phyloP scores from a whole-genome alignment of 148 eudicot genomes.

The Chenopodium berlandieri region DNA sequence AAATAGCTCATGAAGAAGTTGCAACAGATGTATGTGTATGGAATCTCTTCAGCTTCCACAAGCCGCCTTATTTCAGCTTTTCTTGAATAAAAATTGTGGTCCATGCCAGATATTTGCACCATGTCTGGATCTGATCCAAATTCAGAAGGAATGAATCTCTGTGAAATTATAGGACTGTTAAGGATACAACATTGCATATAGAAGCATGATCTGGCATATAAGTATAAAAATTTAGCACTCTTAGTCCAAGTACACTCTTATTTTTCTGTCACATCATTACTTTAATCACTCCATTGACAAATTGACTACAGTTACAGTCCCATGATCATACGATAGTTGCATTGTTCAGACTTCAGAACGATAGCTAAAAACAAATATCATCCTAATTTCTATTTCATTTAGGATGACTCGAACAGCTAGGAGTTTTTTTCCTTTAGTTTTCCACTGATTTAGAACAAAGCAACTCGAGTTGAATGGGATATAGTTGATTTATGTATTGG shows the following conservation, averaged over 20 bases:
- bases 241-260: background rate
- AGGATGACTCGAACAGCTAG: background rate
- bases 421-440: background rate
- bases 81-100: conserved; percentile 41
- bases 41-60: conserved; percentile 72
- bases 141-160: conserved; percentile 88
- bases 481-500: too few relatives aligned
- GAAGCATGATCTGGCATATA: conserved; percentile 4
- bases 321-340: background rate
- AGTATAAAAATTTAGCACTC: background rate
- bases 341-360: background rate
- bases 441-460: background rate
- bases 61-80: conserved; percentile 75
- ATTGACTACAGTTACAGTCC: background rate
- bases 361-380: background rate
- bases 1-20: conserved; percentile 68
- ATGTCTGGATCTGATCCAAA: conserved; percentile 74
- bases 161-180: conserved; percentile 8
- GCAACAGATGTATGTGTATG: conserved; percentile 68
- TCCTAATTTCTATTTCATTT: background rate
- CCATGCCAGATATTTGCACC: conserved; percentile 43
- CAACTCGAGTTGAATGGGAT: background rate
- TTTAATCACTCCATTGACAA: background rate
- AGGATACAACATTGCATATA: background rate
- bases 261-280: background rate